These are phyloP conservation scores for Pulveroboletus sp. DNA, from an alignment of 768 basidiomycete genomes.

Conservation along the genomic window DNA sequence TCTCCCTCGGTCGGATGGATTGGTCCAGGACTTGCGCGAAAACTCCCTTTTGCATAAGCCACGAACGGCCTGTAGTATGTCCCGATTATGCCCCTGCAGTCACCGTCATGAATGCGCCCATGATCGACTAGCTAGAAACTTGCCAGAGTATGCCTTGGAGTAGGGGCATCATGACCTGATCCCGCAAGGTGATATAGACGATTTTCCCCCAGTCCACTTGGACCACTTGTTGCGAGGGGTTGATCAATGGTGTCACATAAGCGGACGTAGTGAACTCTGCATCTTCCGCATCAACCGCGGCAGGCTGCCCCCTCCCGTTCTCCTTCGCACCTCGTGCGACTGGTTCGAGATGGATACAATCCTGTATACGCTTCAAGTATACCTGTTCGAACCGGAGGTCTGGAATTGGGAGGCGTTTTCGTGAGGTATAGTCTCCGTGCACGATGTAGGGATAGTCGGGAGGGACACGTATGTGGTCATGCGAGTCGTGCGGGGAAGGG, in stretches of 20 bases:
- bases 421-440: constrained; percentile 16
- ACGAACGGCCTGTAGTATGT: constrained; percentile 31
- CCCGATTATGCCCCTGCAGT: constrained; percentile 27
- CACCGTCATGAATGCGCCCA: background rate
- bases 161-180: constrained; percentile 65
- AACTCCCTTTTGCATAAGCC: constrained; percentile 16
- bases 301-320: constrained; percentile 26
- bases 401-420: constrained; percentile 55
- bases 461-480: constrained; percentile 13
- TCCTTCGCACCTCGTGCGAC: constrained; percentile 20
- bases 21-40: constrained; percentile 10
- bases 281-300: constrained; percentile 16
- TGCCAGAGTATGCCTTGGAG: constrained; percentile 66
- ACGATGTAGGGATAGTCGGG: constrained; percentile 21
- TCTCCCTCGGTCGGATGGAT: constrained; percentile 24
- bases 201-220: constrained; percentile 54
- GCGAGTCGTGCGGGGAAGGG: background rate
- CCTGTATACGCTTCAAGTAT: constrained; percentile 57
- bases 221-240: constrained; percentile 34
- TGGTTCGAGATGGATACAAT: constrained; percentile 44
- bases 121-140: constrained; percentile 15
- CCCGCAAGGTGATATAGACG: constrained; percentile 58
- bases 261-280: constrained; percentile 18
- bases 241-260: constrained; percentile 28
- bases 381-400: constrained; percentile 75